phyloP scores from a whole-genome alignment of 495 filamentous ascomycete species.

The Annulohypoxylon stygium region DNA sequence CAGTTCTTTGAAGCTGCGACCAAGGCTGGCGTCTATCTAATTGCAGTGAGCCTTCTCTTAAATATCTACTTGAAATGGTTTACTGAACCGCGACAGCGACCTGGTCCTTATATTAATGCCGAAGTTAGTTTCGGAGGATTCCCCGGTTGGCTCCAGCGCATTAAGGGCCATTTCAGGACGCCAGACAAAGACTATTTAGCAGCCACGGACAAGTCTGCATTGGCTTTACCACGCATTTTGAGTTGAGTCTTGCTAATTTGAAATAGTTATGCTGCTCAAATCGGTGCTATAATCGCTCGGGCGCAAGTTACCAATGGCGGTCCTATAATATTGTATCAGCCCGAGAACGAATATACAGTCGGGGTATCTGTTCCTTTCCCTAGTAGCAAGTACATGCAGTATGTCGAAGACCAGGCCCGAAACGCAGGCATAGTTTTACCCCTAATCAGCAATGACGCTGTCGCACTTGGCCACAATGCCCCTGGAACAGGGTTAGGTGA shows the following conservation, averaged over 20 bases:
- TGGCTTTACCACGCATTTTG: background rate
- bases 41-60: constrained; percentile 78
- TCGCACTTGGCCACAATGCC: constrained; percentile 67
- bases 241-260: constrained; percentile 5
- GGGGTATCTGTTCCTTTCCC: constrained; percentile 57
- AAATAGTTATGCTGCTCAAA: constrained; percentile 61
- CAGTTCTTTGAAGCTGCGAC: constrained; percentile 79
- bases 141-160: constrained; percentile 66
- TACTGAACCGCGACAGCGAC: constrained; percentile 71
- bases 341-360: constrained; percentile 79
- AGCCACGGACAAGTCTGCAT: constrained; percentile 69
- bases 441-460: constrained; percentile 81
- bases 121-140: constrained; percentile 60
- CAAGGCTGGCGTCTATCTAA: constrained; percentile 77
- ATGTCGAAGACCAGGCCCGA: constrained; percentile 75
- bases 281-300: constrained; percentile 73
- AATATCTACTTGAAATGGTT: constrained; percentile 70
- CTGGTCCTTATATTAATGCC: constrained; percentile 69
- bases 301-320: constrained; percentile 84
- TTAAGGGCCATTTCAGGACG: constrained; percentile 72
- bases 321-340: constrained; percentile 80
- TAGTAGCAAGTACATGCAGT: constrained; percentile 74
- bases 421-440: constrained; percentile 80
- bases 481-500: constrained; percentile 73
- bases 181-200: constrained; percentile 70